A percentile compares a stretch with the other conserved stretches of the same genome.
These are phyloP conservation scores for Didymella lethalis DNA, from an alignment of 2,329 filamentous ascomycete genomes.

Conservation along the genomic window DNA sequence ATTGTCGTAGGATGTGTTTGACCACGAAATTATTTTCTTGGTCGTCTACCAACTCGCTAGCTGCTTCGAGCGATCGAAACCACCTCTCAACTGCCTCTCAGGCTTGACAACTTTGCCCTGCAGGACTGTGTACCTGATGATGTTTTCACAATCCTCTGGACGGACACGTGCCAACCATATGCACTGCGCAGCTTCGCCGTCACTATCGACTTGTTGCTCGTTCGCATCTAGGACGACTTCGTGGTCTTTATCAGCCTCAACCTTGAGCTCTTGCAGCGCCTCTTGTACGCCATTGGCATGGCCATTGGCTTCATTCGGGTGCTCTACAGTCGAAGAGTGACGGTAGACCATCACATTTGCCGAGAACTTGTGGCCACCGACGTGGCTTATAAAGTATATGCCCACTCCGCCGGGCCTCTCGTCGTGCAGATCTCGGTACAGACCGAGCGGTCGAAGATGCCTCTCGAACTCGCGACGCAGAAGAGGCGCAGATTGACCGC, in stretches of 20 bases:
- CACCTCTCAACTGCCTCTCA: constrained; percentile 81
- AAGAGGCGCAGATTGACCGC: constrained; percentile 90
- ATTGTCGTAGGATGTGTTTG: too few species aligned
- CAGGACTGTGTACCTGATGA: constrained; percentile 86
- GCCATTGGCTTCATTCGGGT: constrained; percentile 29
- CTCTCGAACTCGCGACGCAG: constrained; percentile 89
- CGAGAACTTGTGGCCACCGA: constrained; percentile 94
- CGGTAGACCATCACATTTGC: constrained; percentile 96
- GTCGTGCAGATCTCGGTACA: constrained; percentile 88
- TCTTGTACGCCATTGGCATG: constrained; percentile 41
- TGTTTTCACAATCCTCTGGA: constrained; percentile 92
- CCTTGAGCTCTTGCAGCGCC: constrained; percentile 50
- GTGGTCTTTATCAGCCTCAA: constrained; percentile 50
- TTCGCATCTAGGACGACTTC: constrained; percentile 44
- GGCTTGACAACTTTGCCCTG: constrained; percentile 96
- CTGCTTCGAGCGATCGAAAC: constrained; percentile 84
- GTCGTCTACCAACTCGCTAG: constrained; percentile 80
- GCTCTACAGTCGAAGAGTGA: constrained; percentile 50
- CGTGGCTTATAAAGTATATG: constrained; percentile 95
- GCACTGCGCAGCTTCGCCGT: constrained; percentile 74
- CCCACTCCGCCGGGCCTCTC: constrained; percentile 89
- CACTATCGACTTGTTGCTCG: constrained; percentile 49
- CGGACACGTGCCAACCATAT: constrained; percentile 88
- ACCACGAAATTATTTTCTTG: not conserved
- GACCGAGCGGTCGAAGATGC: constrained; percentile 81